phyloP scores from a whole-genome alignment of 1,284 basidiomycete genomes.

The Phellopilus nigrolimitatus region DNA sequence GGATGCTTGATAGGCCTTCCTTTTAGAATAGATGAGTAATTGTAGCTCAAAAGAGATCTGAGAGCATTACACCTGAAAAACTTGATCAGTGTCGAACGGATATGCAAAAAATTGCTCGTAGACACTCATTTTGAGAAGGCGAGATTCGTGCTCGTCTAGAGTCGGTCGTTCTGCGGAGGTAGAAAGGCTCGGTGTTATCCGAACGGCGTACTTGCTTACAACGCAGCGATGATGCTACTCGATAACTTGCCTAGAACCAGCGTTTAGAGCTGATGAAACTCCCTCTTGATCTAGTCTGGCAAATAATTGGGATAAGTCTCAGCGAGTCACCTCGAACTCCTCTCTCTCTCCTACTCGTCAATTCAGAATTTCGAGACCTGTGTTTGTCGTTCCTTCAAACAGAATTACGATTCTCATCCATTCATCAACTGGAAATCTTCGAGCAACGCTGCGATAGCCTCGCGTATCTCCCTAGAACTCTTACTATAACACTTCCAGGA shows the following conservation, averaged over 20 bases:
- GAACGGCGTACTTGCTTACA: not conserved
- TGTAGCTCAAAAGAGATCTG: not conserved
- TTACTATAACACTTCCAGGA: constrained; percentile 30
- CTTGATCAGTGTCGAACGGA: constrained; percentile 18
- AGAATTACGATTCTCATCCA: constrained; percentile 30
- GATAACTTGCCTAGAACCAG: not conserved
- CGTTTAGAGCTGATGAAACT: not conserved
- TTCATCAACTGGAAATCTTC: constrained; percentile 31
- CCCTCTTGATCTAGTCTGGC: constrained; percentile 7
- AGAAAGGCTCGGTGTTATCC: not conserved
- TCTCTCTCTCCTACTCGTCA: constrained; percentile 27
- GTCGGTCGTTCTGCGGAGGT: not conserved
- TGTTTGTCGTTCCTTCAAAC: constrained; percentile 28
- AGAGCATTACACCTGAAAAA: constrained; percentile 9
- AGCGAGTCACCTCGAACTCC: constrained; percentile 22
- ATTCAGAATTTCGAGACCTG: constrained; percentile 24
- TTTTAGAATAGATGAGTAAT: not conserved
- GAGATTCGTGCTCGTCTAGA: not conserved
- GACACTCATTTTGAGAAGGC: constrained; percentile 1
- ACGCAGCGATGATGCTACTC: no score
- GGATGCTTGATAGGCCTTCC: constrained; percentile 15
- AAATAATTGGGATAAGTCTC: constrained; percentile 27
- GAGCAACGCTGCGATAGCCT: constrained; percentile 22
- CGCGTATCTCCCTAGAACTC: constrained; percentile 25
- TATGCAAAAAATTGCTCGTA: constrained; percentile 9